These are phyloP conservation scores for Physcomitrium patens DNA, from an alignment of 225 moss, liverwort and hornwort species.

Conservation along the genomic window DNA sequence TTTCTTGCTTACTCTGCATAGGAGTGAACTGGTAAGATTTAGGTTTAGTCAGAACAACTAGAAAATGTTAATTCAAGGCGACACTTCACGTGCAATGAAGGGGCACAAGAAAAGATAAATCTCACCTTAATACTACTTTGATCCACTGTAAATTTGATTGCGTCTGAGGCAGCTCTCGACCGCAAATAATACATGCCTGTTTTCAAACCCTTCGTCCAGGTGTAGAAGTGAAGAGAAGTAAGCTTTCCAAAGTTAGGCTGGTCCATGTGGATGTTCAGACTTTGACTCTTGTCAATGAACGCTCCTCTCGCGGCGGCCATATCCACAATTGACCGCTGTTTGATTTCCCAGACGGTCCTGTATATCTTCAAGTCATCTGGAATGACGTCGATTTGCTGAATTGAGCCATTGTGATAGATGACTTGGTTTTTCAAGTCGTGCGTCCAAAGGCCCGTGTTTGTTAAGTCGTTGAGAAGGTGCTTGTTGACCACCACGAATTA, in stretches of 20 bases:
- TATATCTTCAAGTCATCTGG: constrained; percentile 71
- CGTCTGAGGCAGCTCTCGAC: constrained; percentile 86
- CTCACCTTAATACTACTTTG: constrained; percentile 56
- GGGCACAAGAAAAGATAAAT: too few relatives aligned
- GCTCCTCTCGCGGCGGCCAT: constrained; percentile 73
- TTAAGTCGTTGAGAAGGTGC: too few relatives aligned
- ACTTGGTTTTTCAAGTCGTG: constrained; percentile 81
- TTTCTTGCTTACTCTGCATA: constrained; percentile 44
- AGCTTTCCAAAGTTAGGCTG: constrained; percentile 70
- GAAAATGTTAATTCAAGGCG: too few relatives aligned
- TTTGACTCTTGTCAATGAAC: constrained; percentile 72
- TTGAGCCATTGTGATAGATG: constrained; percentile 76
- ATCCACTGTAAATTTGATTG: constrained; percentile 92
- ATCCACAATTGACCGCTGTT: constrained; percentile 69
- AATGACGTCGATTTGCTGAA: constrained; percentile 63
- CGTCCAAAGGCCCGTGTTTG: constrained; percentile 87
- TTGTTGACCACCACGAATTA: constrained; percentile 98
- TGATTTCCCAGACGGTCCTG: constrained; percentile 76
- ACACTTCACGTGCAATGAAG: too few relatives aligned
- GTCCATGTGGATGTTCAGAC: constrained; percentile 71
- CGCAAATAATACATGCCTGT: constrained; percentile 97
- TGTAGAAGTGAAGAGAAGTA: constrained; percentile 73
- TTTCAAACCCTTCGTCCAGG: constrained; percentile 81
- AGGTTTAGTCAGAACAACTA: too few relatives aligned
- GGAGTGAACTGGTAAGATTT: too few relatives aligned